Evolutionary conservation across 2,329 filamentous ascomycete genomes (phyloP), one percentile per base, ranked within the genome.

Genomic region (Thelonectria discophora): DNA sequence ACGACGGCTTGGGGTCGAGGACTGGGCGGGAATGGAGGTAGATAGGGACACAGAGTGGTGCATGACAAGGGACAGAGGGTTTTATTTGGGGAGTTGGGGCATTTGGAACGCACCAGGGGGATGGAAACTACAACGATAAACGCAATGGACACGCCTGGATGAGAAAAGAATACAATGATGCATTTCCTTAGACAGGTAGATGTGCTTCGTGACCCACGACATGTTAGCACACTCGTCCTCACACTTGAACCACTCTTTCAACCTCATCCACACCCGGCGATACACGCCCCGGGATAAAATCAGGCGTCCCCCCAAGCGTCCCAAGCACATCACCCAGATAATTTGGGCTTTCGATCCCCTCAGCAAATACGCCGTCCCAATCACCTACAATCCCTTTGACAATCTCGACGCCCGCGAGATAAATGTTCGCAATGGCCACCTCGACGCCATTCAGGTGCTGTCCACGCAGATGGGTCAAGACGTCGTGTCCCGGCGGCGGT

Each of bases 281-380:
- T 1, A 7, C 42, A 21, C 18, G 9, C 3, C 15, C 3, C 18
- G 58, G 52, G 37, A 49, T 58, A 30, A 62, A 66, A 12, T 63
- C 56, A 7, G 64, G 64, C 13, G 51, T 59, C 15, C 62, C 59
- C 17, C 64, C 64, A 9, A 65, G 60, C 10, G 62, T 65, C 15
- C 64, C 64, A 21, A 66, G 39, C 13, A 65, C 49, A 37, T 66
- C 64, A 15, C 64, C 64, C 2, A 65, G 46, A 24, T 66, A 66
- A 54, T 66, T 66, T 9, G 51, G 27, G 42, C 55, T 32, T 37
- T 56, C 20, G 11, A 66, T 34, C 2, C 64, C 64, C 4, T 52
- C 24, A 17, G 27, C 5, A 34, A 63, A 66, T 4, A 27, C 39
- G 3, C 40, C 18, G 9, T 54, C 43, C 64, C 64, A 66, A n/a